Conservation (phyloP, 2,329 filamentous ascomycete species). For the Sclerotinia minor region DNA sequence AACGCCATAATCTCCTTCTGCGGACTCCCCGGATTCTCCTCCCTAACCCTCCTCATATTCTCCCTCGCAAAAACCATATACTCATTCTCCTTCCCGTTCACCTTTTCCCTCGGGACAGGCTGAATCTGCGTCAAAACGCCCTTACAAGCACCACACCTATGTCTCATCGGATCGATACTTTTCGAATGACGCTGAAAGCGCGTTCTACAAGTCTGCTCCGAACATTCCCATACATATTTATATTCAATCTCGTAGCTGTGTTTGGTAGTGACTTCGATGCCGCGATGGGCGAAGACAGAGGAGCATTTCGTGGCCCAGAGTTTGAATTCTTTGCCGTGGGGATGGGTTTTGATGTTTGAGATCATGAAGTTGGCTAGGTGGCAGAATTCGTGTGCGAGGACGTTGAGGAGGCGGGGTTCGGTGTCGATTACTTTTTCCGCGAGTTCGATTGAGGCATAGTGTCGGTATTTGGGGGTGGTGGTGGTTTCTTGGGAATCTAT, state of each 20-base stretch:
- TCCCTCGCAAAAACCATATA: constrained; percentile 65
- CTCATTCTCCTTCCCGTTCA: constrained; percentile 43
- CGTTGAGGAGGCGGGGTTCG: constrained; percentile 77
- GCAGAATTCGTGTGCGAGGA: constrained; percentile 95
- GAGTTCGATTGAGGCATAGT: constrained; percentile 80
- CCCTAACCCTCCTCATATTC: constrained; percentile 63
- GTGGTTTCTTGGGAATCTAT: constrained; percentile 14
- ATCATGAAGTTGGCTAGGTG: constrained; percentile 93
- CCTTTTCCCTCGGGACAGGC: constrained; percentile 58
- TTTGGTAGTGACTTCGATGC: constrained; percentile 81
- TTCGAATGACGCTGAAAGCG: constrained; percentile 84
- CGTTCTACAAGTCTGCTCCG: constrained; percentile 56
- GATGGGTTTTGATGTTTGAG: constrained; percentile 68
- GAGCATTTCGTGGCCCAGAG: constrained; percentile 63
- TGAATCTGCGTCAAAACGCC: constrained; percentile 72
- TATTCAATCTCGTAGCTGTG: constrained; percentile 89
- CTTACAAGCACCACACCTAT: constrained; percentile 78
- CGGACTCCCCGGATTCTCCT: constrained; percentile 52
- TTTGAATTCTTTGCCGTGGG: constrained; percentile 85
- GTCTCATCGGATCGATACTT: constrained; percentile 73
- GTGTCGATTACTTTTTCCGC: constrained; percentile 84
- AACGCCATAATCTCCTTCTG: constrained; percentile 70
- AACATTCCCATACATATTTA: constrained; percentile 86
- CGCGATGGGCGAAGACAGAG: constrained; percentile 57
- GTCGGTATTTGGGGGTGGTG: constrained; percentile 44